A percentile compares a stretch with the other conserved stretches of the same genome.
These are phyloP conservation scores for Abrus pulchellus DNA, from an alignment of 306 rosid genomes.

Conservation along the genomic window DNA sequence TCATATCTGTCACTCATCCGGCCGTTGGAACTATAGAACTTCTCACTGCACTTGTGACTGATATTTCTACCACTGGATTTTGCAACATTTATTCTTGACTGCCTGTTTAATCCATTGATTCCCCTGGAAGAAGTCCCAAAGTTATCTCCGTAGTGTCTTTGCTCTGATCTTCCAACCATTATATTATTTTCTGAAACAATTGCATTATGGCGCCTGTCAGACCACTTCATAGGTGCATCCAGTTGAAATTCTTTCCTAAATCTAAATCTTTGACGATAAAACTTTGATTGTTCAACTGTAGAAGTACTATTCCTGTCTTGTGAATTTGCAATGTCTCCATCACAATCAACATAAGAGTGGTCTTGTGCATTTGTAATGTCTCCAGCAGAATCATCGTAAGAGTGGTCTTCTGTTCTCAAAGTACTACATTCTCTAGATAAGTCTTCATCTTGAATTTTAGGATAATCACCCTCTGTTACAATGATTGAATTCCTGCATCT, in stretches of 20 bases:
- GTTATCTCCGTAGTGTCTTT: conserved; percentile 70
- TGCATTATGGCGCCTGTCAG: conserved; percentile 68
- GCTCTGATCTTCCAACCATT: conserved; percentile 61
- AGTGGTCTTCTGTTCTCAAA: conserved; percentile 55
- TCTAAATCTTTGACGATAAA: conserved; percentile 67
- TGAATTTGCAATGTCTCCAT: background rate
- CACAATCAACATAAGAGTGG: too few relatives aligned
- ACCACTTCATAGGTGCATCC: conserved; percentile 77
- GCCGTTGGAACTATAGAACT: conserved; percentile 67
- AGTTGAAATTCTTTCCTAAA: conserved; percentile 71
- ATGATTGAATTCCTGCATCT: conserved; percentile 60
- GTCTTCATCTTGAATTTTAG: conserved; percentile 63
- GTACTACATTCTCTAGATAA: conserved; percentile 54
- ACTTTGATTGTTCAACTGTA: conserved; percentile 67
- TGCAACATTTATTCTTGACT: conserved; percentile 62
- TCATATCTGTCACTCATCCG: conserved; percentile 72
- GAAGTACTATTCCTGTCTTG: conserved; percentile 52
- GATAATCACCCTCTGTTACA: conserved; percentile 73
- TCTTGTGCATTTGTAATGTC: conserved; percentile 54
- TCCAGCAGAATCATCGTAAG: conserved; percentile 61
- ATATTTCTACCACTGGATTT: conserved; percentile 74
- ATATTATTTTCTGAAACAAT: conserved; percentile 70
- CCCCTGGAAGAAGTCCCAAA: conserved; percentile 68
- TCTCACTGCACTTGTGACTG: conserved; percentile 75
- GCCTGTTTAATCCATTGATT: conserved; percentile 61